phyloP scores from a whole-genome alignment of 2,329 filamentous ascomycete species.

The Penicillium glabrum region DNA sequence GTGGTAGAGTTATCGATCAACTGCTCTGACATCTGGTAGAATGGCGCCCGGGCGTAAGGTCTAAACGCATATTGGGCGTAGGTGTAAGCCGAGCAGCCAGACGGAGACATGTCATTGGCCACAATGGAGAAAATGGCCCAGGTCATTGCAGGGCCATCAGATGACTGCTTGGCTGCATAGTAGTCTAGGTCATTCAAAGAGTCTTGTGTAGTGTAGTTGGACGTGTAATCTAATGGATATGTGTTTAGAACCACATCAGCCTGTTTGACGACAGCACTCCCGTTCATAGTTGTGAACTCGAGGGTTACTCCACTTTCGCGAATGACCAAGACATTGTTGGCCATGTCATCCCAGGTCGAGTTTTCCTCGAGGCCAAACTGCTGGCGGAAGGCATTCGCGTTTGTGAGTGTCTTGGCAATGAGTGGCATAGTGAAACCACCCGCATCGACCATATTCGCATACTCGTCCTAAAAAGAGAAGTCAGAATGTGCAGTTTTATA shows the following conservation, averaged over 20 bases:
- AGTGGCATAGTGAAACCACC: slow-evolving; percentile 68
- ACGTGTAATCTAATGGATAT: slow-evolving; percentile 62
- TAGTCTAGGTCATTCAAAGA: slow-evolving; percentile 63
- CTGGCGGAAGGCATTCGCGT: slow-evolving; percentile 58
- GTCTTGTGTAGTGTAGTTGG: slow-evolving; percentile 52
- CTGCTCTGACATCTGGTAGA: slow-evolving; percentile 71
- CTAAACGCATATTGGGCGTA: slow-evolving; percentile 64
- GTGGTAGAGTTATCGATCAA: slow-evolving; percentile 58
- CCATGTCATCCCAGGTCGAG: slow-evolving; percentile 58
- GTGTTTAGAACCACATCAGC: slow-evolving; percentile 68
- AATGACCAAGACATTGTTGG: slow-evolving; percentile 57
- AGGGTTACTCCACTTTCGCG: slow-evolving; percentile 61
- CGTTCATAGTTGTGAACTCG: slow-evolving; percentile 67
- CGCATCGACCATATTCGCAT: slow-evolving; percentile 66
- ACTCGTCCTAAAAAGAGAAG: slow-evolving; percentile 54
- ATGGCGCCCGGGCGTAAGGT: slow-evolving; percentile 66
- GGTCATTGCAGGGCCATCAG: slow-evolving; percentile 70
- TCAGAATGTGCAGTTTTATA: background rate
- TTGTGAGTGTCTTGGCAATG: slow-evolving; percentile 55
- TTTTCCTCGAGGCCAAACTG: slow-evolving; percentile 58
- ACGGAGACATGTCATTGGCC: slow-evolving; percentile 64
- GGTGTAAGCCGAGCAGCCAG: slow-evolving; percentile 67
- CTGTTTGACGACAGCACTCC: slow-evolving; percentile 66
- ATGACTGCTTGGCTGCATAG: slow-evolving; percentile 67
- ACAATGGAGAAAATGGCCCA: slow-evolving; percentile 69